Evolutionary conservation across 2,329 filamentous ascomycete species (phyloP).

Genomic region (Incumbomyces lentus): DNA sequence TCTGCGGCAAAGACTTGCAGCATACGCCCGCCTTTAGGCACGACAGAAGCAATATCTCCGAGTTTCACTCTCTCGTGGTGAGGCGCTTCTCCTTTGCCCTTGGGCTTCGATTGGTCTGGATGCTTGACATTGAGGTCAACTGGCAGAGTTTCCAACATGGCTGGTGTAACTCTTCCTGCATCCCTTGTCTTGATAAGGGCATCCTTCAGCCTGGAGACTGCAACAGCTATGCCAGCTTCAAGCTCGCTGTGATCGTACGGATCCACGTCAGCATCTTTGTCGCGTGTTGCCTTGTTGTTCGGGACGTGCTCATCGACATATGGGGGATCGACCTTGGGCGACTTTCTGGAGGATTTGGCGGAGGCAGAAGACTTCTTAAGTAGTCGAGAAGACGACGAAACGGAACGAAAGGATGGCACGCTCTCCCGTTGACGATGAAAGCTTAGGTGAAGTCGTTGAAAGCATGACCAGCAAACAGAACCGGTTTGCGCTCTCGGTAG

Average conservation of each 20-base stretch:
- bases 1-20: constrained; percentile 56
- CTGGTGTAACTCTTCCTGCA: constrained; percentile 53
- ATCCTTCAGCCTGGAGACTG: constrained; percentile 47
- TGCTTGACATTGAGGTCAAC: constrained; percentile 46
- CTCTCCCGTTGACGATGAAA: background rate
- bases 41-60: constrained; percentile 55
- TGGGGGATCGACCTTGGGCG: constrained; percentile 19
- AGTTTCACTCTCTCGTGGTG: constrained; percentile 38
- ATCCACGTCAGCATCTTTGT: constrained; percentile 33
- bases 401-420: background rate
- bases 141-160: constrained; percentile 49
- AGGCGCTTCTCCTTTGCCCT: constrained; percentile 38
- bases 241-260: constrained; percentile 52
- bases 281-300: constrained; percentile 34
- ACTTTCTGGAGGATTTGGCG: constrained; percentile 27
- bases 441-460: background rate
- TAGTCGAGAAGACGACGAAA: constrained; percentile 27
- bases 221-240: constrained; percentile 44
- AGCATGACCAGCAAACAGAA: background rate
- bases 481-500: background rate
- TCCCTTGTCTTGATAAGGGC: constrained; percentile 53
- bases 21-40: constrained; percentile 52
- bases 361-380: constrained; percentile 46
- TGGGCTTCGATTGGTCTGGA: constrained; percentile 24
- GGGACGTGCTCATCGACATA: constrained; percentile 31